Percentiles rank a stretch among this genome's conserved stretches.
Evolutionary conservation across 2,329 filamentous ascomycete species (phyloP).

Genomic region (Pseudocercospora fijiensis): DNA sequence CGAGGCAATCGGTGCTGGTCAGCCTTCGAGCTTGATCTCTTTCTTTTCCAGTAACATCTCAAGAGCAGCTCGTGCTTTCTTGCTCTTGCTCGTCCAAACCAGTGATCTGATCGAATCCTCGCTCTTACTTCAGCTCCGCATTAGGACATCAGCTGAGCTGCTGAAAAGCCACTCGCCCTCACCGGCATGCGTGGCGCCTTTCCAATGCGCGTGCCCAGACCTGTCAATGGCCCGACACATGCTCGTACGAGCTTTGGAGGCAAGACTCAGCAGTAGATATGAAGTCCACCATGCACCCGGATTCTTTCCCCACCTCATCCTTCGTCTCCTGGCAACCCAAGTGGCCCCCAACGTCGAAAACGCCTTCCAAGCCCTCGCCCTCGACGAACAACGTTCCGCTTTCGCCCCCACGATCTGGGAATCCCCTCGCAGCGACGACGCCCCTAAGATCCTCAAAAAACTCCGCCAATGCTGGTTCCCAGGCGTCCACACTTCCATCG

Average conservation of each 20-base stretch:
- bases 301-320: slow-evolving; percentile 14
- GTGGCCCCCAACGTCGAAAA: slow-evolving; percentile 38
- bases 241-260: neutral
- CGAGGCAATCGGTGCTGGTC: neutral
- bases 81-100: no score
- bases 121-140: neutral
- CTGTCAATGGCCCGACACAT: neutral
- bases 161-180: neutral
- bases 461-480: slow-evolving; percentile 49
- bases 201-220: neutral
- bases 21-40: no score
- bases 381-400: slow-evolving; percentile 41
- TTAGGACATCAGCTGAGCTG: neutral
- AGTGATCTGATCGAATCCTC: neutral
- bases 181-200: neutral
- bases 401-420: slow-evolving; percentile 44
- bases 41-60: no score
- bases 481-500: slow-evolving; percentile 44
- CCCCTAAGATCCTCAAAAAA: slow-evolving; percentile 40
- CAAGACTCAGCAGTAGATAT: neutral
- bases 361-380: slow-evolving; percentile 44
- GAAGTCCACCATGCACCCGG: neutral
- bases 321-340: slow-evolving; percentile 46
- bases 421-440: slow-evolving; percentile 20
- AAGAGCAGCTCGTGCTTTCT: neutral